These are phyloP conservation scores for Trichoderma sp. DNA, from an alignment of 2,329 filamentous ascomycete species.

Conservation along the genomic window DNA sequence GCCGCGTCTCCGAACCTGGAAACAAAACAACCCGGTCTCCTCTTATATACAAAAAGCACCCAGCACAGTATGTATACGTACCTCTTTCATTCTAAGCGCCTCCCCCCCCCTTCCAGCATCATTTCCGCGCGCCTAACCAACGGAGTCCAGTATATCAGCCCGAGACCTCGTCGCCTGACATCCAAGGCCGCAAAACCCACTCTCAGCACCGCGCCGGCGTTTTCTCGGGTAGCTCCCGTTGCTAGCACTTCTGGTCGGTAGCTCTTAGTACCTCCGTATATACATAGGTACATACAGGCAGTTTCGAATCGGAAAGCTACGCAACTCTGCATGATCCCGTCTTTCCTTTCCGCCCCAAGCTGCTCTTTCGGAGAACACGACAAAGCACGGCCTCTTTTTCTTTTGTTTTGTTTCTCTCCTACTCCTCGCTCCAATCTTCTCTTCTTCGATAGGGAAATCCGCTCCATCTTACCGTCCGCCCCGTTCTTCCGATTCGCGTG, in stretches of 20 bases:
- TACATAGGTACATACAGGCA: too few relatives aligned
- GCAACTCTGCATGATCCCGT: background rate
- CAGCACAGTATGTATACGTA: background rate
- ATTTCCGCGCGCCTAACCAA: constrained; percentile 4
- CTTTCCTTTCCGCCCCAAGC: background rate
- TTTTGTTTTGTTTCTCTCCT: background rate
- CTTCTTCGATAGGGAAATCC: background rate
- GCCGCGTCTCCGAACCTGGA: background rate
- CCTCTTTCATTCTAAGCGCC: background rate
- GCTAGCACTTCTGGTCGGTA: background rate
- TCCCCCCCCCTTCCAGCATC: background rate
- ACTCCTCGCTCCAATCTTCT: background rate
- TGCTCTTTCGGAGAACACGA: background rate
- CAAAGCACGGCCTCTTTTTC: background rate
- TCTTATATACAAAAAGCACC: background rate
- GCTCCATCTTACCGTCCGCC: background rate
- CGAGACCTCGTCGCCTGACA: constrained; percentile 1
- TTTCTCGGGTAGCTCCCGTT: background rate
- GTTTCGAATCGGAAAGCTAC: background rate
- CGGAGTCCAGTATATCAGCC: background rate
- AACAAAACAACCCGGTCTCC: background rate
- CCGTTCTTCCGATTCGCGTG: background rate
- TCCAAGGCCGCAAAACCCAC: background rate
- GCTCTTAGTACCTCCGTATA: background rate
- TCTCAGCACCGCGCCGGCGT: background rate